These are phyloP conservation scores for Sisymbrium altissimum DNA, from an alignment of 345 rosid genomes.

Conservation along the genomic window DNA sequence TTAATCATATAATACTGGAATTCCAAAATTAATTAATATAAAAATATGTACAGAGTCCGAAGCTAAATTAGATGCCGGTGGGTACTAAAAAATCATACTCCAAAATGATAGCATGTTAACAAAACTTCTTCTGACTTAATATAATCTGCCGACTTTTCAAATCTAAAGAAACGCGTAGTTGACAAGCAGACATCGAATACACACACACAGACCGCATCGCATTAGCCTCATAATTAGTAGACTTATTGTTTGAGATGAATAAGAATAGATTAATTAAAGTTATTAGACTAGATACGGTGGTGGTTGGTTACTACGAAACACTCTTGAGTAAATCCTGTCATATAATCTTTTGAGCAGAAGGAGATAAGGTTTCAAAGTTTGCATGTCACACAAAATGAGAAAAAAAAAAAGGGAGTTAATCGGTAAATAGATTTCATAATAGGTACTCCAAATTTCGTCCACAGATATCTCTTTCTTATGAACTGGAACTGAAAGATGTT, in stretches of 20 bases:
- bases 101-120: background rate
- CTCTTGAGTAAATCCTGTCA: too few species aligned
- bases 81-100: background rate
- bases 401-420: background rate
- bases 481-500: background rate
- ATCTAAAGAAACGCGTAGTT: constrained; percentile 1
- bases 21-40: too few species aligned
- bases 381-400: background rate
- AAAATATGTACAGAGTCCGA: too few species aligned
- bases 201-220: background rate
- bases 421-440: background rate
- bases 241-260: background rate
- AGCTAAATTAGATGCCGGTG: too few species aligned
- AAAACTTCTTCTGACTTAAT: background rate
- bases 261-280: too few species aligned
- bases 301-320: too few species aligned
- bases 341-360: too few species aligned
- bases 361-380: background rate
- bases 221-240: background rate
- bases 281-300: too few species aligned
- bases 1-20: too few species aligned
- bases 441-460: background rate
- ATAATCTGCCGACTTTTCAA: background rate
- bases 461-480: background rate
- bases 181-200: background rate